phyloP scores from a whole-genome alignment of 108 stramenopile genomes.

The Heterococcus sp. region DNA sequence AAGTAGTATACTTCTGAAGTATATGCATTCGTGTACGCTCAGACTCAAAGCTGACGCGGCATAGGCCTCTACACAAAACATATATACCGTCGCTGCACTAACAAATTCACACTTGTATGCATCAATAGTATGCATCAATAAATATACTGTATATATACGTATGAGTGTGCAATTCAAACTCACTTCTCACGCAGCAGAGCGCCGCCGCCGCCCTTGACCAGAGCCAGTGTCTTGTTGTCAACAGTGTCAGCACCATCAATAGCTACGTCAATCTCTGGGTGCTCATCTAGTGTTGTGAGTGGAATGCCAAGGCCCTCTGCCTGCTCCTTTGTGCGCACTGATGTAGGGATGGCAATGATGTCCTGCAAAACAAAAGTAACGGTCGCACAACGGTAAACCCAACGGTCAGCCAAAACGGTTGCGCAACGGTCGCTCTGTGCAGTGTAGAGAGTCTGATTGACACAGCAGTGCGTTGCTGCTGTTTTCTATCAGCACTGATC shows the following conservation, averaged over 20 bases:
- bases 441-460: background rate
- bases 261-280: background rate
- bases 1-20: too few relatives aligned
- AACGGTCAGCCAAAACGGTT: background rate
- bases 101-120: too few relatives aligned
- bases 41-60: too few relatives aligned
- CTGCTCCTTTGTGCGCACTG: background rate
- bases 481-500: background rate
- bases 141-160: background rate
- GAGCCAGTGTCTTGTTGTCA: constrained; percentile 50
- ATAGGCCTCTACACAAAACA: too few relatives aligned
- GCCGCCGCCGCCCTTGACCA: constrained; percentile 96
- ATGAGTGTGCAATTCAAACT: too few relatives aligned
- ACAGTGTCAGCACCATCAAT: background rate
- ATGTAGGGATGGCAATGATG: background rate
- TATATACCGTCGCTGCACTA: too few relatives aligned
- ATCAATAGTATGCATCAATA: background rate
- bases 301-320: background rate
- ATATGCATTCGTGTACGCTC: too few relatives aligned
- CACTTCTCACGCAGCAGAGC: constrained; percentile 87
- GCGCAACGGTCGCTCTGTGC: background rate
- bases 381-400: background rate
- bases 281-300: background rate
- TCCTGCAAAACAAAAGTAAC: background rate
- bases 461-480: background rate